These are phyloP conservation scores for Penicillium sp. DNA, from an alignment of 2,329 filamentous ascomycete genomes.

Conservation along the genomic window DNA sequence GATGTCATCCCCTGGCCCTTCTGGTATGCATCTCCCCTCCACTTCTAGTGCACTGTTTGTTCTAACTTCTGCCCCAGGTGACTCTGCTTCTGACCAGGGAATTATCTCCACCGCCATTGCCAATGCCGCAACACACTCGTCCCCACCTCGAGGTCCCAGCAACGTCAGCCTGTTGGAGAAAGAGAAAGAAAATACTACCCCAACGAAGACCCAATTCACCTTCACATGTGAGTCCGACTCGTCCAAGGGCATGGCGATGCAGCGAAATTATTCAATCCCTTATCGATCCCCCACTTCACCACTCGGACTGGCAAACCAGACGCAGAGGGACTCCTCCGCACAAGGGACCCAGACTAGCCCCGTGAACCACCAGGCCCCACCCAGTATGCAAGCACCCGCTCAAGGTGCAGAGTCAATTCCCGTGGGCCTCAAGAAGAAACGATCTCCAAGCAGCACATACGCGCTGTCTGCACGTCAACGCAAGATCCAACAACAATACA, in stretches of 20 bases:
- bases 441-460: constrained; percentile 62
- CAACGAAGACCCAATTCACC: constrained; percentile 81
- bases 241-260: constrained; percentile 68
- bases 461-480: constrained; percentile 66
- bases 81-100: constrained; percentile 51
- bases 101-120: constrained; percentile 91
- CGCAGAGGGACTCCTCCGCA: constrained; percentile 39
- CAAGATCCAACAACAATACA: constrained; percentile 64
- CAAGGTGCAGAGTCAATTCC: constrained; percentile 39
- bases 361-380: constrained; percentile 22
- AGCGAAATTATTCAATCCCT: constrained; percentile 43
- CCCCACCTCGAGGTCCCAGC: constrained; percentile 58
- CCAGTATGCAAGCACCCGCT: constrained; percentile 22
- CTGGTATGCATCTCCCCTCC: constrained; percentile 22
- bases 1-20: constrained; percentile 37
- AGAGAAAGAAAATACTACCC: constrained; percentile 58
- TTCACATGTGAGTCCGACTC: constrained; percentile 92
- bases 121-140: constrained; percentile 64
- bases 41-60: neutral
- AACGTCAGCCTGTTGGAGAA: constrained; percentile 71
- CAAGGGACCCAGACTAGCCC: constrained; percentile 52
- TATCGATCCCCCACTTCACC: constrained; percentile 29
- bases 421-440: constrained; percentile 56
- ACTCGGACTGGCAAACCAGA: constrained; percentile 27
- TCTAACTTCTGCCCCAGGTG: constrained; percentile 23